A percentile compares a stretch with the other conserved stretches of the same genome.
Conservation (phyloP, 257 asterid species). For the Solanum okadae region DNA sequence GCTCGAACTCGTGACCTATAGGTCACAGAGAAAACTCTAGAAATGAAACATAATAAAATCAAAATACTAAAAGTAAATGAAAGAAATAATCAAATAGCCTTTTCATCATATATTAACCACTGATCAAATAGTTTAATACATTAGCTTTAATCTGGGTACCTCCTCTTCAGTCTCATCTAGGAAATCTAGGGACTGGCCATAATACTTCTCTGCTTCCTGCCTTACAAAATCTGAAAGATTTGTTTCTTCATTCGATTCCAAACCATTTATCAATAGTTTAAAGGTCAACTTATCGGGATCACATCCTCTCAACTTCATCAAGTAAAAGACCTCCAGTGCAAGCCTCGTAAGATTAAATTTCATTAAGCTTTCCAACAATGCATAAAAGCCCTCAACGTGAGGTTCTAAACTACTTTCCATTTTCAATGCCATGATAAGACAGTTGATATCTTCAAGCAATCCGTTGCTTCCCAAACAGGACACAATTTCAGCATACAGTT, state of each 20-base stretch:
- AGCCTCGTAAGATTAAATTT: conserved; percentile 34
- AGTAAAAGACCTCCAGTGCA: conserved; percentile 47
- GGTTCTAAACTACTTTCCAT: conserved; percentile 27
- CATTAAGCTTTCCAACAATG: conserved; percentile 46
- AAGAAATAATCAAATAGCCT: not conserved
- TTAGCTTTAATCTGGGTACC: not conserved
- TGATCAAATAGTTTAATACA: not conserved
- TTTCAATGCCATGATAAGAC: conserved; percentile 37
- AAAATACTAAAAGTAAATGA: not conserved
- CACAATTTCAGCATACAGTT: conserved; percentile 38
- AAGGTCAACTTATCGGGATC: conserved; percentile 43
- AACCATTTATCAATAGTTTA: conserved; percentile 33
- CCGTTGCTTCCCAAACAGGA: conserved; percentile 58
- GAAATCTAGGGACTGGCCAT: conserved; percentile 28
- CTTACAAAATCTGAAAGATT: conserved; percentile 23
- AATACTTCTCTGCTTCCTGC: conserved; percentile 37
- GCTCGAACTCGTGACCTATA: not conserved
- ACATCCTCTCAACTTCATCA: conserved; percentile 55
- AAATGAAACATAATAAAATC: not conserved
- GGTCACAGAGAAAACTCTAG: not conserved
- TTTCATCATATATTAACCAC: not conserved
- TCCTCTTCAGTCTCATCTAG: conserved; percentile 26
- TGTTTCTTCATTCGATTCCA: conserved; percentile 33
- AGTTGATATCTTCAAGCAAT: conserved; percentile 31
- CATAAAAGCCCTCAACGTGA: conserved; percentile 45